phyloP scores from a whole-genome alignment of 441 rosid species.

The Erodium texanum region DNA sequence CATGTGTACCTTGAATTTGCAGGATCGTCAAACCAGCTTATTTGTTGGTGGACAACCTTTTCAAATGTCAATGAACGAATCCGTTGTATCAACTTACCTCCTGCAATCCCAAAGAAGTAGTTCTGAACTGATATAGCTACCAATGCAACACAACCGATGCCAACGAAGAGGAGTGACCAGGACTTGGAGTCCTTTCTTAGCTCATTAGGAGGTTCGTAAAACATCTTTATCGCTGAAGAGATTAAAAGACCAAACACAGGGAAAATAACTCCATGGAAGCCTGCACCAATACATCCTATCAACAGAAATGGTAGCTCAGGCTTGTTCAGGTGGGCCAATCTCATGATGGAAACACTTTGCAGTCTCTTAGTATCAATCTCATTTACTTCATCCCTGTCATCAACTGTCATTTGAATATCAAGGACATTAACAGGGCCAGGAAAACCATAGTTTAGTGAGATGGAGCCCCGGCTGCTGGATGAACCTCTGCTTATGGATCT shows the following conservation, averaged over 20 bases:
- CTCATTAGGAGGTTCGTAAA: constrained; percentile 31
- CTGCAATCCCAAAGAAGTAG: constrained; percentile 57
- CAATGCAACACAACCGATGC: constrained; percentile 26
- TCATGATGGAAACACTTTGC: constrained; percentile 34
- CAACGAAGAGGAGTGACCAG: constrained; percentile 41
- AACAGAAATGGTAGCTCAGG: constrained; percentile 44
- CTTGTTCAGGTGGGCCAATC: constrained; percentile 48
- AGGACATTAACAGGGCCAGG: not conserved
- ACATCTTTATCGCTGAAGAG: constrained; percentile 47
- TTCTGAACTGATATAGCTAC: constrained; percentile 32
- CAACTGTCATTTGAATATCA: not conserved
- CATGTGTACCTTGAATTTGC: constrained; percentile 32
- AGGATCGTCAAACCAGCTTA: constrained; percentile 70
- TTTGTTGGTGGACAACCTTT: constrained; percentile 66
- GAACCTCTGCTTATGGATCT: not conserved
- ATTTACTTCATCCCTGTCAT: not conserved
- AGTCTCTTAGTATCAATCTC: constrained; percentile 1
- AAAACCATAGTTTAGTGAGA: not conserved
- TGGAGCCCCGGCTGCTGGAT: not conserved
- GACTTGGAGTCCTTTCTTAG: constrained; percentile 33
- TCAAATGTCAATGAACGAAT: constrained; percentile 56
- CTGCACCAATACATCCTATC: constrained; percentile 47
- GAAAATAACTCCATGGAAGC: constrained; percentile 37
- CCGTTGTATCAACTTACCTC: constrained; percentile 47
- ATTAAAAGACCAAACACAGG: constrained; percentile 51